phyloP scores from a whole-genome alignment of 495 filamentous ascomycete genomes.

The Penicillium paradoxum region DNA sequence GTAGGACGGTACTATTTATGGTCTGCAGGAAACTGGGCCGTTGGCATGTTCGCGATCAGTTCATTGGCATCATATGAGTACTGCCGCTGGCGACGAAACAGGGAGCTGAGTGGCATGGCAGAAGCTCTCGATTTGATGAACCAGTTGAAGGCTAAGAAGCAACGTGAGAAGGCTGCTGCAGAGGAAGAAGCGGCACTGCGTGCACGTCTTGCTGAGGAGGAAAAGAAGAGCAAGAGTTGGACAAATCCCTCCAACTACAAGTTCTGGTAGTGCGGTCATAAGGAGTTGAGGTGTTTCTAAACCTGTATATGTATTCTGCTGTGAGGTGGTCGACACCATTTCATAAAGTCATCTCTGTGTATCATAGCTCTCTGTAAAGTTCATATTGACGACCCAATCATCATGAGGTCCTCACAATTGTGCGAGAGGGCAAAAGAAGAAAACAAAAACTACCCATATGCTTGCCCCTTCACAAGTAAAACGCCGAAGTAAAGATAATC shows the following conservation, averaged over 20 bases:
- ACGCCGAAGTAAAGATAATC: background rate
- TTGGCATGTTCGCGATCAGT: conserved; percentile 61
- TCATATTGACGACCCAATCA: conserved; percentile 8
- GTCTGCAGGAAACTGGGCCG: conserved; percentile 76
- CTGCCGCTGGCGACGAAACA: conserved; percentile 64
- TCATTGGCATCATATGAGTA: conserved; percentile 70
- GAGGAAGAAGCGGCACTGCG: conserved; percentile 39
- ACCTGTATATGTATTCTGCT: conserved; percentile 31
- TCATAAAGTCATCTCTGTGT: conserved; percentile 29
- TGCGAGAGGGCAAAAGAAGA: background rate
- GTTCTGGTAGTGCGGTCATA: conserved; percentile 39
- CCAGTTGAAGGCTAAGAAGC: conserved; percentile 60
- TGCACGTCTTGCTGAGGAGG: conserved; percentile 38
- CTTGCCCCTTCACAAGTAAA: background rate
- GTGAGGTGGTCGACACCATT: conserved; percentile 13
- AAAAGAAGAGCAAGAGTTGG: conserved; percentile 51
- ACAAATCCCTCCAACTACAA: conserved; percentile 46
- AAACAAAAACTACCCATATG: conserved; percentile 1
- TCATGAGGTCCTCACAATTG: background rate
- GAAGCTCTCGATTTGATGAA: conserved; percentile 76
- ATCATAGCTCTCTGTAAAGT: conserved; percentile 24
- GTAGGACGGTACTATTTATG: conserved; percentile 42
- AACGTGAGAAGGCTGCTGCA: conserved; percentile 59
- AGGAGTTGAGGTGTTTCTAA: conserved; percentile 30
- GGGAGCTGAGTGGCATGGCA: conserved; percentile 74